These are phyloP conservation scores for Rhynchosporium secalis DNA, from an alignment of 2,329 filamentous ascomycete genomes.

Conservation along the genomic window DNA sequence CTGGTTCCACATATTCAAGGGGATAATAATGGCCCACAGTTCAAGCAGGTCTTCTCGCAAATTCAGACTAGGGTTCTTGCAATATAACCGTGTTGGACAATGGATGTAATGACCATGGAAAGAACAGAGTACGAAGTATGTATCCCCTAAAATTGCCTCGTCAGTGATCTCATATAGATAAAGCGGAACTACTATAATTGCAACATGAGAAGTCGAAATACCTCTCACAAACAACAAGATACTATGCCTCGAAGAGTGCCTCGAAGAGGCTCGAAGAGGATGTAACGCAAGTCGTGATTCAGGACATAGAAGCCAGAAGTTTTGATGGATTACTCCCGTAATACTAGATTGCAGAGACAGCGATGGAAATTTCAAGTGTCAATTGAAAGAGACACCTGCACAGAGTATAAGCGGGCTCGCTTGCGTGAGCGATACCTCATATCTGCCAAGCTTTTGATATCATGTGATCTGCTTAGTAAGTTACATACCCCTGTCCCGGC, in stretches of 20 bases:
- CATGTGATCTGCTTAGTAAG: no score
- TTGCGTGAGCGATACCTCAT: no score
- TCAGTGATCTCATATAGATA: not conserved
- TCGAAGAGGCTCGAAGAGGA: no score
- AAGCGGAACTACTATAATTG: not conserved
- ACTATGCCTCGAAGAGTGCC: not conserved
- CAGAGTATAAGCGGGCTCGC: no score
- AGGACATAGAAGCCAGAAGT: no score
- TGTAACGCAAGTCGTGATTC: no score
- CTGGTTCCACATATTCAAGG: not conserved
- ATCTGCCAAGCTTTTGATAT: no score
- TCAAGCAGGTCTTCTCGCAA: not conserved
- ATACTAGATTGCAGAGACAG: no score
- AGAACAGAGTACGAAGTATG: not conserved
- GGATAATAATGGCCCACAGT: not conserved
- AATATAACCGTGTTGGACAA: not conserved
- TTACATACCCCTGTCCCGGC: no score
- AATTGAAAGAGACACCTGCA: no score
- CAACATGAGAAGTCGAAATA: not conserved
- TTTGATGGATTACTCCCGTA: no score
- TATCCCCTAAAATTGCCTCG: not conserved
- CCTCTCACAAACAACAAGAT: not conserved
- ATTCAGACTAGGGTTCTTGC: not conserved
- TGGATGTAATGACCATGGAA: not conserved
- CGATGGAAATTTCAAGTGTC: no score